Conservation (phyloP, 352 stramenopile genomes). For the Halophytophthora polymorphica region DNA sequence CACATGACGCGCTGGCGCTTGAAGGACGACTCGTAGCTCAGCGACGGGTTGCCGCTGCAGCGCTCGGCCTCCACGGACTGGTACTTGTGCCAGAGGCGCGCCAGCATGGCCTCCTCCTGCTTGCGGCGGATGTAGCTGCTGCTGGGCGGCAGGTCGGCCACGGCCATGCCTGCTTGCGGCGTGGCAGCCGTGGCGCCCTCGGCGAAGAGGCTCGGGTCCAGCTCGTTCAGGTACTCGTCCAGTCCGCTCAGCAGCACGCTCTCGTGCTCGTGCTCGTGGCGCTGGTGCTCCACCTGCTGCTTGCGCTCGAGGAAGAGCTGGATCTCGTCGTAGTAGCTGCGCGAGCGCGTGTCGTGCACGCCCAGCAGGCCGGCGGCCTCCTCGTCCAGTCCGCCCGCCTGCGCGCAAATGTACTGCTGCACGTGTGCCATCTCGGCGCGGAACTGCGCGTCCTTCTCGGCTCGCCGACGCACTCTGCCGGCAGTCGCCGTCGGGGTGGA, state of each 20-base stretch:
- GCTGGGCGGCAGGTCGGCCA: slow-evolving; percentile 20
- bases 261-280: slow-evolving; percentile 8
- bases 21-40: slow-evolving; percentile 7
- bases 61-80: slow-evolving; percentile 19
- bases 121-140: slow-evolving; percentile 40
- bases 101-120: slow-evolving; percentile 34
- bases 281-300: slow-evolving; percentile 25
- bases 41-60: slow-evolving; percentile 4
- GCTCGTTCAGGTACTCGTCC: slow-evolving; percentile 53
- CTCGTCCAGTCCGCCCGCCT: slow-evolving; percentile 38
- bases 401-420: slow-evolving; percentile 43
- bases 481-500: background rate
- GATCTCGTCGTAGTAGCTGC: slow-evolving; percentile 56
- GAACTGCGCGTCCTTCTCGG: slow-evolving; percentile 37
- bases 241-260: slow-evolving; percentile 37
- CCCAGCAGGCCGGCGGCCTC: slow-evolving; percentile 28
- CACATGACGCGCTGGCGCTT: slow-evolving; percentile 35
- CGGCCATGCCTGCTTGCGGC: slow-evolving; percentile 5
- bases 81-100: slow-evolving; percentile 20
- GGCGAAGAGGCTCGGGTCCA: slow-evolving; percentile 46
- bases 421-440: slow-evolving; percentile 48
- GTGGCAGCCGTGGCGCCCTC: slow-evolving; percentile 2
- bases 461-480: slow-evolving; percentile 15
- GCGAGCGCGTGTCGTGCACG: slow-evolving; percentile 49
- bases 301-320: slow-evolving; percentile 52